Conservation (phyloP, 2,329 filamentous ascomycete species). For the Microdochium trichocladiopsis region DNA sequence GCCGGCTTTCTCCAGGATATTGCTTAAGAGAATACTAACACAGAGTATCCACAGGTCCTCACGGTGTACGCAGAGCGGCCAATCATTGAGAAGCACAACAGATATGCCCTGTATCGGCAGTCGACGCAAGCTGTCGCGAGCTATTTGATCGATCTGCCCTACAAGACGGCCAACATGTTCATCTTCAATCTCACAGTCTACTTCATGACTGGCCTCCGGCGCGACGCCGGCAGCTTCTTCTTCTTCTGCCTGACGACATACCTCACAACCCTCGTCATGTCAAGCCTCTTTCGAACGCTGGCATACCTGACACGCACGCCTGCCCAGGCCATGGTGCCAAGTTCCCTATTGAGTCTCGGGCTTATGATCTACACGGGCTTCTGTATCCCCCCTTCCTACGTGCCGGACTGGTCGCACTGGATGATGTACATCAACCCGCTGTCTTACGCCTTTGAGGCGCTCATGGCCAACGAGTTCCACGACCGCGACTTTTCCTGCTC, state of each 20-base stretch:
- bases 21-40: slow-evolving; percentile 49
- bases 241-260: slow-evolving; percentile 33
- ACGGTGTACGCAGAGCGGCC: slow-evolving; percentile 29
- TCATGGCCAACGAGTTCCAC: slow-evolving; percentile 67
- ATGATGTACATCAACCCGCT: slow-evolving; percentile 60
- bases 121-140: slow-evolving; percentile 50
- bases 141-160: slow-evolving; percentile 45
- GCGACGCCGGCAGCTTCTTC: slow-evolving; percentile 48
- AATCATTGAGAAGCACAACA: slow-evolving; percentile 59
- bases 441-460: slow-evolving; percentile 61
- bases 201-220: slow-evolving; percentile 51
- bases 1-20: too few relatives aligned
- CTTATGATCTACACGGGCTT: slow-evolving; percentile 58
- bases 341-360: slow-evolving; percentile 13
- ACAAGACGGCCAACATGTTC: slow-evolving; percentile 52
- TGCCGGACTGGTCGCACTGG: slow-evolving; percentile 50
- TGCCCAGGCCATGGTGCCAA: slow-evolving; percentile 41
- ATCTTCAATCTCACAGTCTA: slow-evolving; percentile 52
- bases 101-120: slow-evolving; percentile 59
- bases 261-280: slow-evolving; percentile 47
- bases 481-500: slow-evolving; percentile 41
- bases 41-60: slow-evolving; percentile 51
- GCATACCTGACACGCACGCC: slow-evolving; percentile 51
- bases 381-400: slow-evolving; percentile 51
- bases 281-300: slow-evolving; percentile 47